Conservation (phyloP, 2,329 filamentous ascomycete species). For the Aspergillus latus region DNA sequence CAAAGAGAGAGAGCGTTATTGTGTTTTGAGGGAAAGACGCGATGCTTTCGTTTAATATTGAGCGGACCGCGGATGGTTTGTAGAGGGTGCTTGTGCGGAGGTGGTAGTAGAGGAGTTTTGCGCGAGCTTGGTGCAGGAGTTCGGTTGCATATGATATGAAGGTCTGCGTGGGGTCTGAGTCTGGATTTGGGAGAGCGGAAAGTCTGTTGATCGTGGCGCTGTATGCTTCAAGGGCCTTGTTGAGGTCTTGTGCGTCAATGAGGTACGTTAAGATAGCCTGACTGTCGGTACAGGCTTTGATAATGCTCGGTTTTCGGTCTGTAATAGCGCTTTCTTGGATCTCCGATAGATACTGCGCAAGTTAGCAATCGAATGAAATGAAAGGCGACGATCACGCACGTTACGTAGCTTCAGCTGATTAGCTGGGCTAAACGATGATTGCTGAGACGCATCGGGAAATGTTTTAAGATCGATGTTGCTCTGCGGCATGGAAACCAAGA, state of each 20-base stretch:
- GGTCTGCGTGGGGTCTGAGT: constrained; percentile 40
- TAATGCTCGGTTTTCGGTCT: constrained; percentile 48
- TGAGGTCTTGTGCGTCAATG: constrained; percentile 38
- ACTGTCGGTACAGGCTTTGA: constrained; percentile 60
- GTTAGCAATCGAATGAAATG: constrained; percentile 46
- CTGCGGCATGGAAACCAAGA: constrained; percentile 43
- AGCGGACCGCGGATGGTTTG: constrained; percentile 65
- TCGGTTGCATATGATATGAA: constrained; percentile 50
- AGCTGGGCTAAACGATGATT: constrained; percentile 28
- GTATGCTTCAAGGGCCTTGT: constrained; percentile 42
- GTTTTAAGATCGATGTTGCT: constrained; percentile 34
- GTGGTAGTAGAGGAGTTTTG: constrained; percentile 67
- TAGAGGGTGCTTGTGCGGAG: constrained; percentile 63
- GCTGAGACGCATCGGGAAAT: constrained; percentile 22
- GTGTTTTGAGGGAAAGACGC: constrained; percentile 71
- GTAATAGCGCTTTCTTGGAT: constrained; percentile 59
- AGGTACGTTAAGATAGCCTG: constrained; percentile 69
- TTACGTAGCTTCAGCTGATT: constrained; percentile 40
- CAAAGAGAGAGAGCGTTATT: constrained; percentile 69
- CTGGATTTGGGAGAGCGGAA: constrained; percentile 33
- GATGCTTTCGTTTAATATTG: constrained; percentile 62
- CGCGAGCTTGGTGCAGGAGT: constrained; percentile 66
- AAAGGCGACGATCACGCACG: constrained; percentile 31
- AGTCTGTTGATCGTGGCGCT: constrained; percentile 46
- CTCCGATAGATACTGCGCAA: constrained; percentile 54